Evolutionary conservation across 768 basidiomycete genomes (phyloP).

Genomic region (Lyophyllum atratum): DNA sequence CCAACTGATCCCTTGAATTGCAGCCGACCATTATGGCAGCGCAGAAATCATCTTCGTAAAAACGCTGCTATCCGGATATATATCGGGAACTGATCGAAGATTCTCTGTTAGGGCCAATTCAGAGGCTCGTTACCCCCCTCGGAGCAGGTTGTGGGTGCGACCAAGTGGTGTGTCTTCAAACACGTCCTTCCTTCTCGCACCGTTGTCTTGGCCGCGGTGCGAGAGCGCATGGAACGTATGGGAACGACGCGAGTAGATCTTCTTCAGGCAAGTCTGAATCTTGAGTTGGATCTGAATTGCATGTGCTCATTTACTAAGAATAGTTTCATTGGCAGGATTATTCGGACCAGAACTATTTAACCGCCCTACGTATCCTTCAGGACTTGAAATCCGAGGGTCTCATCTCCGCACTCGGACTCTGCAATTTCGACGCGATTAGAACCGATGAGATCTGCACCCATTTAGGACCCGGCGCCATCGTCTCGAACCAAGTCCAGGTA

Average conservation of each 20-base stretch:
- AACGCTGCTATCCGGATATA: constrained; percentile 11
- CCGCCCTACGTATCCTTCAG: constrained; percentile 49
- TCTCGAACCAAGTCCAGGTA: constrained; percentile 86
- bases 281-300: background rate
- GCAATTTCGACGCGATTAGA: constrained; percentile 77
- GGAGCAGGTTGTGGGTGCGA: constrained; percentile 62
- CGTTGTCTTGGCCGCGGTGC: constrained; percentile 62
- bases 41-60: constrained; percentile 81
- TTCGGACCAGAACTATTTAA: constrained; percentile 43
- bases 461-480: constrained; percentile 68
- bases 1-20: background rate
- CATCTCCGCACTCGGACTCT: constrained; percentile 70
- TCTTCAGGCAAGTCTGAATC: constrained; percentile 56
- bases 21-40: constrained; percentile 87
- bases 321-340: constrained; percentile 87
- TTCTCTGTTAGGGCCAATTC: constrained; percentile 63
- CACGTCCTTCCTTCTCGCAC: constrained; percentile 49
- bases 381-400: constrained; percentile 60
- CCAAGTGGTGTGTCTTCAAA: constrained; percentile 86
- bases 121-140: constrained; percentile 43
- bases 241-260: constrained; percentile 61
- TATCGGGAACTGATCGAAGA: constrained; percentile 7
- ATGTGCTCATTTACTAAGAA: background rate
- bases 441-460: constrained; percentile 82
- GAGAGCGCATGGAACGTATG: constrained; percentile 74